phyloP scores from a whole-genome alignment of 768 basidiomycete genomes.

The Tylopilus sp. region DNA sequence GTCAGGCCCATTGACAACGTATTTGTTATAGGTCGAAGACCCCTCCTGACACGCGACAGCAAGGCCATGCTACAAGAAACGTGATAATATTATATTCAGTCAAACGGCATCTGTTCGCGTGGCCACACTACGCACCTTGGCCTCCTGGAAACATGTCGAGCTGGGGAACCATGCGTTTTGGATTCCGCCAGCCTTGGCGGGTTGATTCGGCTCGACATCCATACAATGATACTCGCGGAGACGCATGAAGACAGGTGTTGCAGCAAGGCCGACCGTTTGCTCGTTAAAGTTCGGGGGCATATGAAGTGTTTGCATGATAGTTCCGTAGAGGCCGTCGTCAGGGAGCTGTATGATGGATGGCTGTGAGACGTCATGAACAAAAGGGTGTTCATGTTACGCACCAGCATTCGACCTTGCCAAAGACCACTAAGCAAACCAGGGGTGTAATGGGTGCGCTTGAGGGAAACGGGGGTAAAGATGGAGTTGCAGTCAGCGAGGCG shows the following conservation, averaged over 20 bases:
- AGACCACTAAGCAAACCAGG: constrained; percentile 52
- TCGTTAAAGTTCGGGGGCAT: constrained; percentile 34
- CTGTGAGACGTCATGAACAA: background rate
- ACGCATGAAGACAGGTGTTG: constrained; percentile 56
- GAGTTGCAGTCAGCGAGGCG: constrained; percentile 47
- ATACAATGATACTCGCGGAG: constrained; percentile 53
- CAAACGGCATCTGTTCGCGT: background rate
- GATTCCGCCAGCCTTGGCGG: constrained; percentile 34
- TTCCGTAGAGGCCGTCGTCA: constrained; percentile 14
- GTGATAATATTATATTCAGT: background rate
- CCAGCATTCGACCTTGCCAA: constrained; percentile 63
- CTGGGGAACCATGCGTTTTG: constrained; percentile 40
- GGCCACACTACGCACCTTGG: constrained; percentile 22
- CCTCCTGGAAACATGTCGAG: constrained; percentile 14
- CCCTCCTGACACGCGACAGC: constrained; percentile 21
- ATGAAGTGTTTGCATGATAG: constrained; percentile 19
- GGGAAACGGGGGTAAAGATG: constrained; percentile 26
- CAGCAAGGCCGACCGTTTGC: constrained; percentile 33
- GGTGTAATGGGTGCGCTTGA: constrained; percentile 39
- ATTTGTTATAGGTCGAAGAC: constrained; percentile 40
- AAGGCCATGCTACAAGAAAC: constrained; percentile 18
- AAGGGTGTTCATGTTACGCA: constrained; percentile 32
- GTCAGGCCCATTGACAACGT: constrained; percentile 34
- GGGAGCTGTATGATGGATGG: constrained; percentile 13
- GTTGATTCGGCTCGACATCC: constrained; percentile 35